Evolutionary conservation across 2,329 filamentous ascomycete species (phyloP).

Genomic region (Hypocreales sp.): DNA sequence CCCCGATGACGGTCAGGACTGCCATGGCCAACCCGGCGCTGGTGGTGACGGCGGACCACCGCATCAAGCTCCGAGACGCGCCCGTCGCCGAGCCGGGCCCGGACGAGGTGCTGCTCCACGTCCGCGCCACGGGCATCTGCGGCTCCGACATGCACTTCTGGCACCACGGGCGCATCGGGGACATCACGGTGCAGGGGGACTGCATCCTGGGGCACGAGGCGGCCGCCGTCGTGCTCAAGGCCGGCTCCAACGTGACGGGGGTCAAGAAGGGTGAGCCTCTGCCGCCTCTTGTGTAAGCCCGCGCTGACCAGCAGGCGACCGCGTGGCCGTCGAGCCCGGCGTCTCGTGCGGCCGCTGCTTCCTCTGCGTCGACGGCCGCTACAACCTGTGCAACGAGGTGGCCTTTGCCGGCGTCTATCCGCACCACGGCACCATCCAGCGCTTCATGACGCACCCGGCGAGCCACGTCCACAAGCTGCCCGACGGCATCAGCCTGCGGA

Average conservation of each 20-base stretch:
- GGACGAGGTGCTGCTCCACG: conserved; percentile 42
- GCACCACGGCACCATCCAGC: conserved; percentile 42
- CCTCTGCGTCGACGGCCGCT: conserved; percentile 41
- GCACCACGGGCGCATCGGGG: conserved; percentile 48
- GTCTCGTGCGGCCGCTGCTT: conserved; percentile 47
- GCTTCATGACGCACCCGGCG: conserved; percentile 46
- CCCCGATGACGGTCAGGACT: not conserved
- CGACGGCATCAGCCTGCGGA: conserved; percentile 36
- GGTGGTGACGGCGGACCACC: conserved; percentile 1
- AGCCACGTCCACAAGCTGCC: conserved; percentile 45
- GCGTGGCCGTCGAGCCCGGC: conserved; percentile 51
- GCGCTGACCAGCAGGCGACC: conserved; percentile 28
- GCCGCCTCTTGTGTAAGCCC: not conserved
- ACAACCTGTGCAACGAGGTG: conserved; percentile 49
- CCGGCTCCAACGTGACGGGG: conserved; percentile 36
- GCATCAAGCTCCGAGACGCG: conserved; percentile 1
- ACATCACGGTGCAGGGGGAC: conserved; percentile 44
- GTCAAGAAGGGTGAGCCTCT: conserved; percentile 25
- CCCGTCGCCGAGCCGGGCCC: conserved; percentile 19
- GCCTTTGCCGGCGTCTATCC: conserved; percentile 47
- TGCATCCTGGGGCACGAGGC: conserved; percentile 53
- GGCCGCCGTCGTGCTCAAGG: conserved; percentile 41
- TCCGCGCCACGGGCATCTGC: conserved; percentile 49
- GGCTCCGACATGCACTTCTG: conserved; percentile 57
- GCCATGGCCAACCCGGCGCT: conserved; percentile 1